These are phyloP conservation scores for Punica granatum DNA, from an alignment of 345 rosid species.

Conservation along the genomic window DNA sequence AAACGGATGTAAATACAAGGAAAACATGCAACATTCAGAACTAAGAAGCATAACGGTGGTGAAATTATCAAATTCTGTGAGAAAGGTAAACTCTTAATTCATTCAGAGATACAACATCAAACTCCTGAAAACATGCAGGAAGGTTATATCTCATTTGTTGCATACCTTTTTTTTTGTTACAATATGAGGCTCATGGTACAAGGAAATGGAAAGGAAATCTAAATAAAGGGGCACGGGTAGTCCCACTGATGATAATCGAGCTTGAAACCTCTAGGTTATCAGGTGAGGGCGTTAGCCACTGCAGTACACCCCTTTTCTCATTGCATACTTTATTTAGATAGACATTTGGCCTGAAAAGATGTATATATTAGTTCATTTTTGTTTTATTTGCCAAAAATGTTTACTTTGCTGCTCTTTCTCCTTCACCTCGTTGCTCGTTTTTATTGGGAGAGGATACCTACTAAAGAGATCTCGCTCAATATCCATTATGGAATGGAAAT, in stretches of 20 bases:
- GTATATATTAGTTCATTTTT: background rate
- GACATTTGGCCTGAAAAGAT: background rate
- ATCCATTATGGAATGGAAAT: background rate
- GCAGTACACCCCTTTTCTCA: too few relatives aligned
- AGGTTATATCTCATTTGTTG: background rate
- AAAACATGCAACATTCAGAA: background rate
- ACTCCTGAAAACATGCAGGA: background rate
- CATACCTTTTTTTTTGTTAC: too few relatives aligned
- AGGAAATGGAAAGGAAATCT: too few relatives aligned
- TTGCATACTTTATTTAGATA: background rate
- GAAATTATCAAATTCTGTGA: background rate
- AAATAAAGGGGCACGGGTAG: too few relatives aligned
- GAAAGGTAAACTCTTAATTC: background rate
- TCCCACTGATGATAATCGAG: too few relatives aligned
- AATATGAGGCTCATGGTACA: too few relatives aligned
- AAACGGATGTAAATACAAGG: background rate
- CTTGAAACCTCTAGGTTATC: too few relatives aligned
- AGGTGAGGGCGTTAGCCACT: too few relatives aligned
- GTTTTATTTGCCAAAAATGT: background rate
- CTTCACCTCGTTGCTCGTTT: background rate
- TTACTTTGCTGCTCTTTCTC: background rate
- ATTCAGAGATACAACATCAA: background rate
- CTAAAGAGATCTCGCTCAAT: slow-evolving; percentile 3
- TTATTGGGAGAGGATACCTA: background rate
- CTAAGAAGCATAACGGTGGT: background rate